Conservation (phyloP, 169 alveolate species). For the Plasmodium gaboni region DNA sequence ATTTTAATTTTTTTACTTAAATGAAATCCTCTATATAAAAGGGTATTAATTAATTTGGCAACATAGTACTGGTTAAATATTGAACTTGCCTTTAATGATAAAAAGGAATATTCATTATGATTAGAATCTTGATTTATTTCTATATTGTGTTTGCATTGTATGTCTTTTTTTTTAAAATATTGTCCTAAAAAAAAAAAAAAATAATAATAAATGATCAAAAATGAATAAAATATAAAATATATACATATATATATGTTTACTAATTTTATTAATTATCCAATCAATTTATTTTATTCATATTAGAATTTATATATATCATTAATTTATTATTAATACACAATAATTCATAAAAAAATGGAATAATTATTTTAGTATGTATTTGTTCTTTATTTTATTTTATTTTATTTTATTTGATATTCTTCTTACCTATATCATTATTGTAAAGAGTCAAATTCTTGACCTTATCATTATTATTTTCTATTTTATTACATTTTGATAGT, state of each 20-base stretch:
- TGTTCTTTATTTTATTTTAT: no score
- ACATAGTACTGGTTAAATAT: slow-evolving; percentile 74
- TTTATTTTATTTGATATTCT: neutral
- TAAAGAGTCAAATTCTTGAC: neutral
- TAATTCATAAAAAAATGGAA: no score
- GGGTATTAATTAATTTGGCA: slow-evolving; percentile 39
- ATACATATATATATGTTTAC: neutral
- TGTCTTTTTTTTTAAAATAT: slow-evolving; percentile 15
- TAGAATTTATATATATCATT: no score
- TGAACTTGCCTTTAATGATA: slow-evolving; percentile 61
- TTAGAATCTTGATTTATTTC: slow-evolving; percentile 13
- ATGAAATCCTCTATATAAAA: slow-evolving; percentile 52
- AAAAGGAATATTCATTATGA: slow-evolving; percentile 54
- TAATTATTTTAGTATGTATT: no score
- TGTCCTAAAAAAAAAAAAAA: slow-evolving; percentile 9
- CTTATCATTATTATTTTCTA: slow-evolving; percentile 21
- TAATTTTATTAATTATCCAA: no score
- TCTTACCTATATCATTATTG: slow-evolving; percentile 30
- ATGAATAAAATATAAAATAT: neutral
- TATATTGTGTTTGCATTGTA: slow-evolving; percentile 14
- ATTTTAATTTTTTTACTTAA: slow-evolving; percentile 14
- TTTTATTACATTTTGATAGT: slow-evolving; percentile 42
- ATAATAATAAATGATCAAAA: neutral
- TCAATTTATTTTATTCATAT: no score
- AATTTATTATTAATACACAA: no score